These are phyloP conservation scores for Capillidium heterosporum DNA, from an alignment of 371 early-diverging fungal genomes.

Conservation along the genomic window DNA sequence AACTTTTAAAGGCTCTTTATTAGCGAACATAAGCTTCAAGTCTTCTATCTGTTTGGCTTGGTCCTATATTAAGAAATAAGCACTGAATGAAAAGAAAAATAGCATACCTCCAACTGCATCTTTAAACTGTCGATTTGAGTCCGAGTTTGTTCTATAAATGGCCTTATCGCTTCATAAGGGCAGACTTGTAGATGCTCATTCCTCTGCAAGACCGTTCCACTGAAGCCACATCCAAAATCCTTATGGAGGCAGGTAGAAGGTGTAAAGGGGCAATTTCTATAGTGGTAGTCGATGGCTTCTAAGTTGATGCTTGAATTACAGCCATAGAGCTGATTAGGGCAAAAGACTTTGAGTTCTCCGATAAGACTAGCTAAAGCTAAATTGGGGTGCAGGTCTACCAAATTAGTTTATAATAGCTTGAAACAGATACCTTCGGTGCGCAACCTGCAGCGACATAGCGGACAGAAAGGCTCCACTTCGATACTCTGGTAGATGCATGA, in stretches of 20 bases:
- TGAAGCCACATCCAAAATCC: slow-evolving; percentile 26
- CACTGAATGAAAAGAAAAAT: neutral
- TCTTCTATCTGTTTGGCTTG: neutral
- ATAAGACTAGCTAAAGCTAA: slow-evolving; percentile 29
- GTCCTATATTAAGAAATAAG: neutral
- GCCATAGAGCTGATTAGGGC: slow-evolving; percentile 23
- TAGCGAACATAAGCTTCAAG: neutral
- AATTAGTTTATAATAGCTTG: neutral
- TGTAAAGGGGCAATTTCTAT: slow-evolving; percentile 20
- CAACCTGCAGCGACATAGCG: slow-evolving; percentile 27
- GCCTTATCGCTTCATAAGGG: neutral
- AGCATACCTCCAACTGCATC: neutral
- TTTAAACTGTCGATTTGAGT: neutral
- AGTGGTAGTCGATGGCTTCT: slow-evolving; percentile 22
- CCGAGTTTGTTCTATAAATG: neutral
- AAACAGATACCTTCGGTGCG: slow-evolving; percentile 16
- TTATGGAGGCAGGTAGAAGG: slow-evolving; percentile 19
- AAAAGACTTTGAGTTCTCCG: slow-evolving; percentile 28
- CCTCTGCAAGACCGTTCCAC: slow-evolving; percentile 11
- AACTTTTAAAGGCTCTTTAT: neutral
- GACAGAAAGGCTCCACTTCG: slow-evolving; percentile 29
- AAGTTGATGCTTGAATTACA: slow-evolving; percentile 20
- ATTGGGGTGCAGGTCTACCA: slow-evolving; percentile 34
- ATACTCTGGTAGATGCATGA: slow-evolving; percentile 24
- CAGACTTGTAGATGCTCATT: slow-evolving; percentile 1